phyloP scores from a whole-genome alignment of 2,329 filamentous ascomycete species.

The Magnaporthiopsis poae region DNA sequence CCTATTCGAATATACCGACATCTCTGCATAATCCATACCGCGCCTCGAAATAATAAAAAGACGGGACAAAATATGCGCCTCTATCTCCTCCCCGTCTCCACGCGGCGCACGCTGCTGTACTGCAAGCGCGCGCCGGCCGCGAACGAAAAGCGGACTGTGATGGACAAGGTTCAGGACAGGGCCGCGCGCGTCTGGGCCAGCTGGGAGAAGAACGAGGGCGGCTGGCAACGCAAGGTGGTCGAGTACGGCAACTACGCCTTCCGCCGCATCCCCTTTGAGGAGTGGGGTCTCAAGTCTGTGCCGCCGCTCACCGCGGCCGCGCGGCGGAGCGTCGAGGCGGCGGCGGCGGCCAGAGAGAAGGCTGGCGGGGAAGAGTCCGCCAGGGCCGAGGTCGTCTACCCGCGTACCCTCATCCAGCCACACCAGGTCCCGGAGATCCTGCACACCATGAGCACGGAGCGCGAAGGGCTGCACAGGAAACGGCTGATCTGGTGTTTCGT shows the following conservation, averaged over 20 bases:
- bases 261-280: constrained; percentile 82
- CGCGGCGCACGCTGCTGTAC: constrained; percentile 81
- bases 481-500: constrained; percentile 72
- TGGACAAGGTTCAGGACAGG: constrained; percentile 61
- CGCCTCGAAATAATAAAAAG: not conserved
- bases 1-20: not conserved
- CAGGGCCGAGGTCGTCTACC: constrained; percentile 67
- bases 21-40: not conserved
- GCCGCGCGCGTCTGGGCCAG: constrained; percentile 69
- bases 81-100: constrained; percentile 87
- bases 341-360: not conserved
- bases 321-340: constrained; percentile 49
- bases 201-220: constrained; percentile 76
- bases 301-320: constrained; percentile 61
- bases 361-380: constrained; percentile 34
- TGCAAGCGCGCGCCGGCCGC: constrained; percentile 62
- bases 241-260: constrained; percentile 78
- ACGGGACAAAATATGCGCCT: constrained; percentile 58
- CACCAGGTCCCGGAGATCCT: constrained; percentile 57
- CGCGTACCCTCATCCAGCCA: constrained; percentile 56
- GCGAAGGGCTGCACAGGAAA: constrained; percentile 66
- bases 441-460: constrained; percentile 63
- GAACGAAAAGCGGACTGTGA: constrained; percentile 40
- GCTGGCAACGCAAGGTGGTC: constrained; percentile 83
- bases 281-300: constrained; percentile 95